Base-by-base conservation (phyloP, 768 basidiomycete genomes). In the Trametes gibbosa region DNA sequence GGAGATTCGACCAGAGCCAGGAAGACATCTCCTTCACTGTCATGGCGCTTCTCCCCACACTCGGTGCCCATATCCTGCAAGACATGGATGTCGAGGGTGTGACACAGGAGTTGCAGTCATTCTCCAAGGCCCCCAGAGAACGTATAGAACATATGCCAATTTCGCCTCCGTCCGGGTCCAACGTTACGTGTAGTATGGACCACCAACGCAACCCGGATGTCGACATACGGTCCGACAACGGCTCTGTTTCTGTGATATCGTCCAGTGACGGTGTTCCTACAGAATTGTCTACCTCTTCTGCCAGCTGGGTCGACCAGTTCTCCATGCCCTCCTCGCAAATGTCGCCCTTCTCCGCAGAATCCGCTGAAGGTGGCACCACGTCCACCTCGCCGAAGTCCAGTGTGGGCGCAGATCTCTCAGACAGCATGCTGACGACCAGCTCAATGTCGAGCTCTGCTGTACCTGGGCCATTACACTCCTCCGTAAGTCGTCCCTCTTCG, bases 21-120 rank as follows among this genome's bases (percentile, higher is more conserved):
- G 84, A 90, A 58, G 87, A 94, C 66, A 79, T 83, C 23, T 83
- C 87, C 7, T 95, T 84, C 68, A 92, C 89, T 0, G 76, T 88
- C 48, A 83, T 89, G 68, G 84, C 87, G 0, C 77, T 88, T 40
- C 71, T 91, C 17, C 85, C 87, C 1, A 85, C 86, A 0, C 78
- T 92, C 17, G 79, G 83, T 6, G 74, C 80, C 14, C 84, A 86
- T 60, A 77, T 93, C 13, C 72, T 89, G n/a, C 75, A 78, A 23
- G 83, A 82, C 29, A 87, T 93, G 83, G 85, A 93, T 62, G 87
- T 93, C 17, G 91, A 93, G 63, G 76, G 76, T 0, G 72, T 90
- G 13, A 91, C 87, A 0, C 70, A 78, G 16, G 86, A 79, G 62
- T 66, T 84, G 19, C 81, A 82, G 65, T 70, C 75, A 13, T 70